phyloP scores from a whole-genome alignment of 257 asterid species.

The Solanum medicagineum region DNA sequence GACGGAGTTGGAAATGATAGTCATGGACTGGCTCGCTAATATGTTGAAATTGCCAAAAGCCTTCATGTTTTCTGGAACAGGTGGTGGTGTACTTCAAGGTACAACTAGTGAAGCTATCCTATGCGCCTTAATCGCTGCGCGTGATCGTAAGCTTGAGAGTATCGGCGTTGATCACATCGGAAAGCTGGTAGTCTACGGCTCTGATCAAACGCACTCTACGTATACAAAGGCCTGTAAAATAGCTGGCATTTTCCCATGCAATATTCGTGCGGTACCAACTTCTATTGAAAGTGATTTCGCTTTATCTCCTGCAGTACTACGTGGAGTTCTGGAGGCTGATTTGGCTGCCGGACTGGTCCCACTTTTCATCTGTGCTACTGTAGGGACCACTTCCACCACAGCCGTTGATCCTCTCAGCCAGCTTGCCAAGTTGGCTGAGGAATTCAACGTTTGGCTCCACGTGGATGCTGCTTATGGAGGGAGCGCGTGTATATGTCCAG shows the following conservation, averaged over 20 bases:
- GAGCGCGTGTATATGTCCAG: slow-evolving; percentile 23
- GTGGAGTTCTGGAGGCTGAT: slow-evolving; percentile 4
- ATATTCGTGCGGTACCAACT: slow-evolving; percentile 8
- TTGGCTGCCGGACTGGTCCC: slow-evolving; percentile 16
- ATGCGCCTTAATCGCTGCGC: slow-evolving; percentile 12
- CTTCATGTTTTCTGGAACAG: slow-evolving; percentile 20
- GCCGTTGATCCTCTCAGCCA: slow-evolving; percentile 9
- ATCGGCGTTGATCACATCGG: not conserved
- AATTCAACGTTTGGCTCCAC: slow-evolving; percentile 13
- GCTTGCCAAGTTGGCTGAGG: slow-evolving; percentile 2
- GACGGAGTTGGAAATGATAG: slow-evolving; percentile 27
- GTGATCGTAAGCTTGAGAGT: slow-evolving; percentile 3
- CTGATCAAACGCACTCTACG: slow-evolving; percentile 21
- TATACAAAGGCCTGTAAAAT: slow-evolving; percentile 17
- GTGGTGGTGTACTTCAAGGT: slow-evolving; percentile 21
- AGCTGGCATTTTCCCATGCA: slow-evolving; percentile 20
- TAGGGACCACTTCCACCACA: slow-evolving; percentile 21
- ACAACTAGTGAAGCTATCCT: slow-evolving; percentile 21
- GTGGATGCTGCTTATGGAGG: slow-evolving; percentile 28
- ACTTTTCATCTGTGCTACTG: slow-evolving; percentile 12
- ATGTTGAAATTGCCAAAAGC: slow-evolving; percentile 14
- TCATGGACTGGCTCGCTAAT: slow-evolving; percentile 18
- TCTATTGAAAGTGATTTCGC: slow-evolving; percentile 5
- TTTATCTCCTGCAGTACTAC: slow-evolving; percentile 1
- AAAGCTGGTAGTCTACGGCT: slow-evolving; percentile 10